Base-by-base conservation (phyloP, 1,284 basidiomycete genomes). In the Calocybe gambosa region DNA sequence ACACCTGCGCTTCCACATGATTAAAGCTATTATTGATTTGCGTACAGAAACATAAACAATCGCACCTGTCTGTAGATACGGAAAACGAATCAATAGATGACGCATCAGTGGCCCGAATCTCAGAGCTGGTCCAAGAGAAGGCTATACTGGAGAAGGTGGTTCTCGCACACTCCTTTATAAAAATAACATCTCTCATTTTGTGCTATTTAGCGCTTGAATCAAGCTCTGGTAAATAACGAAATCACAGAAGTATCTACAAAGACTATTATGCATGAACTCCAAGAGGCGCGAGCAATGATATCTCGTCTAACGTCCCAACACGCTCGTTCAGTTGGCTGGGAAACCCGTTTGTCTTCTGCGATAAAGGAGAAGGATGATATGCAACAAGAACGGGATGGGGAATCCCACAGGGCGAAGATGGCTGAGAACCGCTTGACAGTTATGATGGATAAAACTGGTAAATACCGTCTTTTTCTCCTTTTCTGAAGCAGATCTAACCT, bases 341-440 rank as follows among this genome's bases (percentile, higher is more conserved):
- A 90, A 55, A 71, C 73, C 18, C 78, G 80, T 15, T 59, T 93
- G n/a, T 74, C 74, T 13, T 63, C 70, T 16, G 73, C 74, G 15
- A 64, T 78, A 41, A 79, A 80, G 56, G 89, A 93, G 62, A 78
- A 80, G 55, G 90, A 96, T 41, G 93, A 97, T 59, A 73, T 89
- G 57, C 80, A 82, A 49, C 90, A 95, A 62, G 88, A 93, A 59
- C 73, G 86, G 19, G 84, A 88, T 44, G 77, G 75, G 42, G 89
- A 93, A 55, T 68, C 77, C 5, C 80, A 85, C 45, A 74, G 84
- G 28, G 79, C 85, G 3, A 77, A 79, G 43, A 66, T 82, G 33
- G 85, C 89, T 6, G 89, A 93, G 54, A 68, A 73, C 1, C 77
- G 82, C 35, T 72, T 82, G 44, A 65, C 69, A 23, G 74, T 79